Base-by-base conservation (phyloP, 306 rosid species). In the Astragalus glycyphyllos region DNA sequence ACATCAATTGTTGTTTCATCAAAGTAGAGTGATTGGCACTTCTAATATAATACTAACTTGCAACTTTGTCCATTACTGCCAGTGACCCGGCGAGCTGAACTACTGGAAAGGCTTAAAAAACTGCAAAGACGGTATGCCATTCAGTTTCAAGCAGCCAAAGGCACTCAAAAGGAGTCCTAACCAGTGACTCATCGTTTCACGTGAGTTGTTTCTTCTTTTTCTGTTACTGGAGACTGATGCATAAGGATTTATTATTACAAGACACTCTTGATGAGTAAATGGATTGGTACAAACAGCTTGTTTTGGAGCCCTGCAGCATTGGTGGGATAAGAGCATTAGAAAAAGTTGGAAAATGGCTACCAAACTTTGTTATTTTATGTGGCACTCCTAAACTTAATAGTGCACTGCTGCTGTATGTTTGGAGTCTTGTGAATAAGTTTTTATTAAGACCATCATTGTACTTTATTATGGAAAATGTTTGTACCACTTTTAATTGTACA, bases 141-240 rank as follows among this genome's bases (percentile, higher is more conserved):
- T 76, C 92, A 91, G 77, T 82, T 86, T 67, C 96, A 95, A 51
- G 96, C 97, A 47, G 86, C 93, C 51, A 89, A 86, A 70, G 74
- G 42, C 74, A 12, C 76, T 45, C 90, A 76, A 32, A 89, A 85
- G 87, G 96, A 89, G 55, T 40, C 81, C 47, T 91, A 86, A 47
- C 45, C 65, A 20, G 5, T 40, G n/a, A n/a, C 11, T 68, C 10
- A 32, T 61, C 15, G 31, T 37, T 57, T 26, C 4, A 4, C 31
- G 59, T 76, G 80, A 31, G 12, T 42, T 61, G 59, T 42, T 75
- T 77, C 76, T n/a, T n/a, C n/a, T 11, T 76, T 75, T 40, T 70
- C 54, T 70, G 61, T 75, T 80, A 72, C 57, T 44, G 55, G 69
- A 53, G 7, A 69, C 71, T 38, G 73, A 66, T 79, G 71, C 79